These are phyloP conservation scores for Coemansia javaensis DNA, from an alignment of 192 early-diverging fungal genomes.

Conservation along the genomic window DNA sequence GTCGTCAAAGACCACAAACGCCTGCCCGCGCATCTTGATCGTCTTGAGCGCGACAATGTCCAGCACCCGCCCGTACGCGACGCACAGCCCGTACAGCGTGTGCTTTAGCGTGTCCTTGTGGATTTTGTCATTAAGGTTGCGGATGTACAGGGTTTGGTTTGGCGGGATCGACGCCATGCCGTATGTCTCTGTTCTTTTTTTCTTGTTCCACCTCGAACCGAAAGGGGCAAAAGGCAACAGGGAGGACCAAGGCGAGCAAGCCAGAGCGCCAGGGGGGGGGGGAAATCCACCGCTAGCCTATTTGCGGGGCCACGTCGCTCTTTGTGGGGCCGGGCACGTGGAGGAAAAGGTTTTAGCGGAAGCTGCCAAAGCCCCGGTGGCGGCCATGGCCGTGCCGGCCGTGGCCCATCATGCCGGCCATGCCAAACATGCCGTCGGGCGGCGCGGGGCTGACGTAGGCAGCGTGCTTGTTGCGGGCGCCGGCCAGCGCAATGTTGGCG, in stretches of 20 bases:
- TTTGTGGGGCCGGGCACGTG: not conserved
- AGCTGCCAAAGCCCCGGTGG: conserved; percentile 21
- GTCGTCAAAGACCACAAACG: conserved; percentile 85
- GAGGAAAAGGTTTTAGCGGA: conserved; percentile 13
- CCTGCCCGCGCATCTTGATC: conserved; percentile 85
- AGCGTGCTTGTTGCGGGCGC: conserved; percentile 26
- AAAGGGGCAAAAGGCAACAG: too few relatives aligned
- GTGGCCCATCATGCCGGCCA: conserved; percentile 17
- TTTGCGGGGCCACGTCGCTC: too few relatives aligned
- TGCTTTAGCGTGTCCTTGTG: conserved; percentile 71
- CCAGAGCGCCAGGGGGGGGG: not conserved
- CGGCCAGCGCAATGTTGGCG: conserved; percentile 28
- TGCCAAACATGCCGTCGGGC: conserved; percentile 34
- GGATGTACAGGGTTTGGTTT: conserved; percentile 72
- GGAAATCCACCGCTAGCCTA: not conserved
- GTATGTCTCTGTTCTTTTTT: too few relatives aligned
- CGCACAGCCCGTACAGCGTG: conserved; percentile 87
- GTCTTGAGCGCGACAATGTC: conserved; percentile 85
- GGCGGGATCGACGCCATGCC: conserved; percentile 55
- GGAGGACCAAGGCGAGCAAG: too few relatives aligned
- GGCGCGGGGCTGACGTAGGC: conserved; percentile 16
- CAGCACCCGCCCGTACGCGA: conserved; percentile 78
- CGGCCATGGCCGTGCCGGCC: conserved; percentile 15
- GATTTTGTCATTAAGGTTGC: conserved; percentile 80
- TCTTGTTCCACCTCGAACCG: too few relatives aligned